Percentiles rank a stretch among this genome's conserved stretches.
Evolutionary conservation across 768 basidiomycete genomes (phyloP).

Genomic region (Mycena olivaceomarginata): DNA sequence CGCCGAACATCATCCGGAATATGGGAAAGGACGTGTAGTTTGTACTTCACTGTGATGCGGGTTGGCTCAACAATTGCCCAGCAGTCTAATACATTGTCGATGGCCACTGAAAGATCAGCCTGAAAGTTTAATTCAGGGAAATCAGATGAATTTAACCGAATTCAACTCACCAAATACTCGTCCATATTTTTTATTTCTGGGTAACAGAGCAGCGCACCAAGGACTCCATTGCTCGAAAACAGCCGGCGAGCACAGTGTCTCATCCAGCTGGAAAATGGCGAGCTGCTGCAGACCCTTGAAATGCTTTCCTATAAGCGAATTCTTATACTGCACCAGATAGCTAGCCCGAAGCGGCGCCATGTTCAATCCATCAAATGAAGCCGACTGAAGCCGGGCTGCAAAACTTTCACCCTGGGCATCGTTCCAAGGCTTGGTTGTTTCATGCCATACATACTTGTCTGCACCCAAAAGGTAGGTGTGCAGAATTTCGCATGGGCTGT

Average conservation of each 20-base stretch:
- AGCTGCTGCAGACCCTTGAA: constrained; percentile 57
- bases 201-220: constrained; percentile 53
- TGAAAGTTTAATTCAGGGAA: not conserved
- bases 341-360: constrained; percentile 47
- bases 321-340: constrained; percentile 58
- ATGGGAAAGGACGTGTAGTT: constrained; percentile 1
- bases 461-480: constrained; percentile 51
- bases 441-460: constrained; percentile 57
- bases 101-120: constrained; percentile 38
- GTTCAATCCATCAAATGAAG: constrained; percentile 51
- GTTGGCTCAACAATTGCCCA: no score
- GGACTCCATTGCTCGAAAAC: constrained; percentile 39
- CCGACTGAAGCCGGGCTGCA: constrained; percentile 50
- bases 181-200: constrained; percentile 52
- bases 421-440: constrained; percentile 46
- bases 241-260: constrained; percentile 28
- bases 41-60: no score
- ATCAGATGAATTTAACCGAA: not conserved
- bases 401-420: constrained; percentile 48
- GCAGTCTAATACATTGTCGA: constrained; percentile 35
- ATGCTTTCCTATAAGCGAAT: constrained; percentile 59
- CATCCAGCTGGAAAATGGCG: constrained; percentile 51
- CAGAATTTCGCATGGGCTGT: constrained; percentile 16
- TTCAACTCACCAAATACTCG: constrained; percentile 47
- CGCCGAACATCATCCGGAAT: not conserved